These are phyloP conservation scores for Tylopilus balloui DNA, from an alignment of 768 basidiomycete genomes.

Conservation along the genomic window DNA sequence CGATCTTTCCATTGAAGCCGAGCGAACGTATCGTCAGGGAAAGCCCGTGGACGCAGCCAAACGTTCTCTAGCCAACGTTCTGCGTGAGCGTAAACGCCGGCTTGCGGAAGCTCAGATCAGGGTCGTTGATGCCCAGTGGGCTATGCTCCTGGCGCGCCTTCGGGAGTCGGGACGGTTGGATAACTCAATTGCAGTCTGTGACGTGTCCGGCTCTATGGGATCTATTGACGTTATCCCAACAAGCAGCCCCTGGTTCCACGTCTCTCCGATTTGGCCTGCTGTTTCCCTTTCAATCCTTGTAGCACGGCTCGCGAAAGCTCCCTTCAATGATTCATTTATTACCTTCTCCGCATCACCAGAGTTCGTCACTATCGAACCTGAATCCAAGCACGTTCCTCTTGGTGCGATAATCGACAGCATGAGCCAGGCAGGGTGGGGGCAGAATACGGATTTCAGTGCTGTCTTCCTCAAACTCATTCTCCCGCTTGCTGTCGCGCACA, in stretches of 20 bases:
- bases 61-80: slow-evolving; percentile 5
- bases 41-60: no score
- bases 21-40: not conserved
- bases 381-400: slow-evolving; percentile 27
- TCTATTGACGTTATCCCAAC: not conserved
- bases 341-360: slow-evolving; percentile 55
- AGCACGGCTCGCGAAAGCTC: slow-evolving; percentile 56
- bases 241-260: slow-evolving; percentile 8
- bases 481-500: slow-evolving; percentile 51
- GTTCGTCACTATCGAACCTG: slow-evolving; percentile 47
- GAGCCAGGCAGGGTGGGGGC: slow-evolving; percentile 38
- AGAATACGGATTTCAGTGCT: slow-evolving; percentile 60
- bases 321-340: slow-evolving; percentile 64
- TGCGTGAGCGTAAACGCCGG: slow-evolving; percentile 28
- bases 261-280: slow-evolving; percentile 54
- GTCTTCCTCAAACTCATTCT: slow-evolving; percentile 62
- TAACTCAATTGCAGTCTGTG: slow-evolving; percentile 63
- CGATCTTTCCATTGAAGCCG: no score
- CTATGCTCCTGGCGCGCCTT: slow-evolving; percentile 48
- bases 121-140: slow-evolving; percentile 66
- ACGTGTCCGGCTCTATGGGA: slow-evolving; percentile 76
- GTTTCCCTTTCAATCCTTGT: slow-evolving; percentile 64
- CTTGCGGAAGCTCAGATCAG: slow-evolving; percentile 35
- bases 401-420: slow-evolving; percentile 38
- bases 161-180: slow-evolving; percentile 53